Evolutionary conservation across 2,329 filamentous ascomycete genomes (phyloP), one percentile per base, ranked within the genome.

Genomic region (Calonectria leucothoes): DNA sequence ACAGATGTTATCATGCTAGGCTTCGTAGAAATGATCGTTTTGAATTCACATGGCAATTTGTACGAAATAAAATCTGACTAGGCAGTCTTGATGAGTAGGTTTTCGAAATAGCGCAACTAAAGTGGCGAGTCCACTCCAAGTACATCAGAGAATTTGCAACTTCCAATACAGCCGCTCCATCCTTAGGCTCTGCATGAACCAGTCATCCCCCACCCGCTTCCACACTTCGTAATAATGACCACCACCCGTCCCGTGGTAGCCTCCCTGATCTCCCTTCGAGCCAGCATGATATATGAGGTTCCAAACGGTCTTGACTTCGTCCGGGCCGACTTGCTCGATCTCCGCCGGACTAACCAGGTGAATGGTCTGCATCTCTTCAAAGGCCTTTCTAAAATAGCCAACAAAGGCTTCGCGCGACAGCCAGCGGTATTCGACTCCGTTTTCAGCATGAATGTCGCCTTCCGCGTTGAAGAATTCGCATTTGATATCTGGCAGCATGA

Each of bases 181-280:
- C 4, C 51, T 33, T 11, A 57, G 29, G n/a, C 51, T 57, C 5
- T 57, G 17, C 29, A 57, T 57, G 29, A 57, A 57, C 51, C 51
- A 33, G 20, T 57, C 51, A 5, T 57, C 51, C 1, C 51, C 51
- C 15, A 57, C 29, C 1, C 51, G 51, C 8, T 57, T 57, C 51
- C 51, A 57, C 11, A 35, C 29, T 29, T 57, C 51, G 31, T 57
- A 57, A 29, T 57, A 57, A 11, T 57, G 51, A 10, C 51, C 51
- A 31, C 51, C 51, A 23, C 51, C 51, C 2, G 51, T 57, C 11
- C 29, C 51, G 35, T 57, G 51, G 14, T 33, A 57, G n/a, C 51
- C 51, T 1, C 29, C 29, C 29, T 35, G 51, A 7, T 20, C 51
- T 0, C 51, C 51, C 51, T 33, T 20, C 2, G 51, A 55, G 25